Evolutionary conservation across 139 green algal species (phyloP).

Genomic region (Chlorella vulgaris): DNA sequence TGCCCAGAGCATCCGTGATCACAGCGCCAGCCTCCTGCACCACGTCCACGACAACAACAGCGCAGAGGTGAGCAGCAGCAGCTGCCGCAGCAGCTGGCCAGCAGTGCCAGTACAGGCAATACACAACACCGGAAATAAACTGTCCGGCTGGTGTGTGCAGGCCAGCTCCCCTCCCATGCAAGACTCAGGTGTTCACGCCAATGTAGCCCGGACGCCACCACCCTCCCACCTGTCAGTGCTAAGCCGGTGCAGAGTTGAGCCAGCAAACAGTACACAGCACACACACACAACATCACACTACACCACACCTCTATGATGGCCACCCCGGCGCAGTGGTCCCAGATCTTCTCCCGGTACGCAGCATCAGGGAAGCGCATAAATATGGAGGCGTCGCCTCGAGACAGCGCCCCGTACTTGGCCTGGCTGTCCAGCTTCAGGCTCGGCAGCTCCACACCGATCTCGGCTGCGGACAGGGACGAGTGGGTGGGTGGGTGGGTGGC

Average conservation of each 20-base stretch:
- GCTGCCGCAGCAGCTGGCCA: background rate
- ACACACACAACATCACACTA: background rate
- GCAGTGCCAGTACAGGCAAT: background rate
- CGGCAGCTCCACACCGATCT: slow-evolving; percentile 66
- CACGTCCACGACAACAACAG: background rate
- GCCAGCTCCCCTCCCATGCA: too few relatives aligned
- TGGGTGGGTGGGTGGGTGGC: background rate
- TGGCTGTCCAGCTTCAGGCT: slow-evolving; percentile 89
- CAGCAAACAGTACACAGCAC: background rate
- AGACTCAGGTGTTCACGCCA: too few relatives aligned
- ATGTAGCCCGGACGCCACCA: too few relatives aligned
- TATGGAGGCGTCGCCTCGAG: slow-evolving; percentile 80
- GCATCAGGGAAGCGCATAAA: slow-evolving; percentile 91
- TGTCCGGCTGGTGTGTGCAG: too few relatives aligned
- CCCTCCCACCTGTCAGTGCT: too few relatives aligned
- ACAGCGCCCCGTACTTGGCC: slow-evolving; percentile 88
- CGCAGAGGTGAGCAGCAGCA: background rate
- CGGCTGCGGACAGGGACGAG: slow-evolving; percentile 46
- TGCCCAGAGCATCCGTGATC: slow-evolving; percentile 59
- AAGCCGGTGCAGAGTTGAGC: background rate
- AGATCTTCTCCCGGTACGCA: slow-evolving; percentile 92
- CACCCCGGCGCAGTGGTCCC: slow-evolving; percentile 87
- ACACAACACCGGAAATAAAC: too few relatives aligned
- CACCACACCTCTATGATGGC: slow-evolving; percentile 66
- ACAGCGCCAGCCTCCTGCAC: slow-evolving; percentile 77